Base-by-base conservation (phyloP, 2,329 filamentous ascomycete genomes). In the Cryphonectria naterciae region DNA sequence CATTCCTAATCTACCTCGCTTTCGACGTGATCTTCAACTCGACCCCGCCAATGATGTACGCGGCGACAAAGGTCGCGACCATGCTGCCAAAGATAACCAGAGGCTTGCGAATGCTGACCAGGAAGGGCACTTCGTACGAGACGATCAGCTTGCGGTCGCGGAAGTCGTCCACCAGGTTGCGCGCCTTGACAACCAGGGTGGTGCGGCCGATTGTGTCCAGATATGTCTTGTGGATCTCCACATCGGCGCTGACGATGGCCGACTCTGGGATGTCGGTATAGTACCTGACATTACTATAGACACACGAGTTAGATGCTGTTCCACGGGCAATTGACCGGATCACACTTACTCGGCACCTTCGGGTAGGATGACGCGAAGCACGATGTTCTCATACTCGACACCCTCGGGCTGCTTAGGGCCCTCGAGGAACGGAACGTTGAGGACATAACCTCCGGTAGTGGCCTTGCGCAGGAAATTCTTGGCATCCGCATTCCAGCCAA, bases 191-290 rank as follows among this genome's bases (percentile, higher is more conserved):
- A 66, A 88, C 91, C 72, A 99, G 86, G 0, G 91, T 88, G 0
- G 95, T 97, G 74, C 96, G 93, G 73, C 96, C 96, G 43, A 95
- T 77, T 0, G 96, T 98, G 81, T 99, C 96, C 83, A 99, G 92
- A 82, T 94, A 99, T 0, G 95, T 98, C 81, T 91, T 91, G 83
- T 96, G 89, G n/a, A 91, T 82, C 74, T 87, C 88, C 25, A 89
- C 79, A 1, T 80, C 80, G 37, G 89, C 87, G 65, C 87, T 85
- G 65, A 89, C 84, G 69, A 96, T 85, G 54, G 87, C 84, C 7
- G 85, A 84, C 28, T 82, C 80, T 0, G 95, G 94, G 43, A 97
- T 85, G 5, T 88, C 87, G 68, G 94, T 94, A 74, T 88, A 85
- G 78, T 91, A 95, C 79, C 92, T 89, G 76, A 97, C 87, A 74